Evolutionary conservation across 257 asterid species (phyloP), one percentile per base, ranked within the genome.

Genomic region (Perilla frutescens): DNA sequence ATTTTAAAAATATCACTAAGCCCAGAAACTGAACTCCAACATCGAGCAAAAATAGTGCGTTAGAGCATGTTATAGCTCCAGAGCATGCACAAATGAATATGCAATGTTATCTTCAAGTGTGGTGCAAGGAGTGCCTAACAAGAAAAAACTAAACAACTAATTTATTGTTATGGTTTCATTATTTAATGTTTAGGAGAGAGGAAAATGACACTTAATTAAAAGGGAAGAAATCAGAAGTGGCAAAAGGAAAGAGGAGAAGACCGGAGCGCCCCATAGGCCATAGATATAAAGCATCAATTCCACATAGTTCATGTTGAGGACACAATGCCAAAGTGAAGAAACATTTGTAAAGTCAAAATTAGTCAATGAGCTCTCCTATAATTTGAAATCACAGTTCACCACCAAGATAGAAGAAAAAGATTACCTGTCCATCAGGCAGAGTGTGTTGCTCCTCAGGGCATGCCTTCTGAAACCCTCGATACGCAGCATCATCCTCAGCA

Each of bases 391-490:
- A 36, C 39, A 65, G 48, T 65, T 70, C 43, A 57, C 58, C 20
- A 71, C 44, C 56, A 63, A 76, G 75, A 26, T 32, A 58, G 64
- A 70, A 57, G 5, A 48, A 75, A 57, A 58, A 50, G 12, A 61
- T 49, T 53, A 92, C 98, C 93, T 94, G 97, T 78, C 99, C 99
- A 80, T 94, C 99, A 11, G 99, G 99, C 55, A 94, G 89, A 10
- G 89, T 89, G 77, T 94, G 96, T 34, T 81, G 80, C 89, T 94
- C 97, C 86, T 86, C 92, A 59, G 84, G 81, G 77, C 87, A 88
- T 20, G 86, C 83, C 47, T 53, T 85, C 78, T 79, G 90, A 71
- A 87, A 20, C 78, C 82, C 86, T 50, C 66, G 84, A 74, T 88
- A 94, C 63, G 88, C 82, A 77, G 65, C 74, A 63, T 66, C 96